Evolutionary conservation across 2,329 filamentous ascomycete genomes (phyloP), one percentile per base, ranked within the genome.

Genomic region (Aspergillus versicolor): DNA sequence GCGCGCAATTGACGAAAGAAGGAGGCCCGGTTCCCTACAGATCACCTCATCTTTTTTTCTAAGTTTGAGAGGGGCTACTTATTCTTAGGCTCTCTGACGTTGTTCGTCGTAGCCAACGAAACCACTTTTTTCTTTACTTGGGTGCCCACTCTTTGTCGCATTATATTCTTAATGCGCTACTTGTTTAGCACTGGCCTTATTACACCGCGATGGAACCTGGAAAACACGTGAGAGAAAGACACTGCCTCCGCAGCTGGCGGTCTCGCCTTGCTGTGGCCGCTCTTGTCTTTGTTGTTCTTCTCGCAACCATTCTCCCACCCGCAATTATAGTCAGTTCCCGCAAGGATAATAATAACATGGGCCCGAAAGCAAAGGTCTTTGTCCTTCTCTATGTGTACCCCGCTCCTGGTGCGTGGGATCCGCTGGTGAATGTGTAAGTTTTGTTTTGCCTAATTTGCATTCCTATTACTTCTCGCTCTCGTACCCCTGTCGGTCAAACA

Each of bases 301-400:
- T 70, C 54, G 70, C 65, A 34, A 63, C 67, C 34, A 61, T 73
- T 56, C 69, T 72, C 32, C 69, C 70, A 22, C 61, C 71, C 6
- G 68, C 71, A 30, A 65, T 74, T 40, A 68, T 73, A 41, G 66
- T 73, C 22, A 70, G 70, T 32, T 65, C 70, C 22, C 67, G 64
- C 55, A 71, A 68, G 57, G 70, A 73, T 60, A 69, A 69, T 60
- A 69, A 69, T 60, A 66, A 56, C 55, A 71, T 70, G 67, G 67
- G 67, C 37, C 70, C 74, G 4, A 73, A 71, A 63, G 70, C 75
- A 34, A 75, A 73, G 47, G 73, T 81, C 13, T 70, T 81, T 57
- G 72, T 82, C 44, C 79, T 78, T 59, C 76, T 81, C 52, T 81
- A 81, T 65, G 70, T 81, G 42, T 81, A 81, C 66, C 78, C 78